These are phyloP conservation scores for Antrodiella citrinella DNA, from an alignment of 768 basidiomycete genomes.

Conservation along the genomic window DNA sequence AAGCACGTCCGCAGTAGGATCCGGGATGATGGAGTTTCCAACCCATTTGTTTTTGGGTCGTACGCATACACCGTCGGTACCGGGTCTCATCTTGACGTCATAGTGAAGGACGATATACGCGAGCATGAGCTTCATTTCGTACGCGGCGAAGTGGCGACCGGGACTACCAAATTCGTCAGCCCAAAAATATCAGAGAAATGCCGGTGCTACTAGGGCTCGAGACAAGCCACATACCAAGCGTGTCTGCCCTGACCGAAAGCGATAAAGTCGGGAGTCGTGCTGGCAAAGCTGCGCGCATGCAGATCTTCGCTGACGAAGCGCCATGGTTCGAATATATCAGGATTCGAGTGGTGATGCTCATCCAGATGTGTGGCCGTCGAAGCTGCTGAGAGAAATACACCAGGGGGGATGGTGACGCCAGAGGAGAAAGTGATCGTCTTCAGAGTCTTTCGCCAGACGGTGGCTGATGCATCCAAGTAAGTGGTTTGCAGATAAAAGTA, in stretches of 20 bases:
- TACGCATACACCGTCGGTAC: slow-evolving; percentile 4
- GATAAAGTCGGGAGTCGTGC: slow-evolving; percentile 23
- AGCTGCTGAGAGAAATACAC: slow-evolving; percentile 28
- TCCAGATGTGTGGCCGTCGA: slow-evolving; percentile 29
- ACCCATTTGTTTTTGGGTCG: slow-evolving; percentile 16
- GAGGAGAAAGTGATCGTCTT: slow-evolving; percentile 23
- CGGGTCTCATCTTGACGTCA: slow-evolving; percentile 16
- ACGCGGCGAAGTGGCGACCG: slow-evolving; percentile 19
- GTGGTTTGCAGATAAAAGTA: too few relatives aligned
- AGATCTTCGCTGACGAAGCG: slow-evolving; percentile 27
- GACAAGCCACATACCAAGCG: slow-evolving; percentile 14
- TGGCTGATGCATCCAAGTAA: too few relatives aligned
- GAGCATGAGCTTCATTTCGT: slow-evolving; percentile 18
- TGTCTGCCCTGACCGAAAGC: slow-evolving; percentile 18
- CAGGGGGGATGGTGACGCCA: slow-evolving; percentile 28
- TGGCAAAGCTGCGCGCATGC: slow-evolving; percentile 15
- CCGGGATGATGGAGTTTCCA: slow-evolving; percentile 12
- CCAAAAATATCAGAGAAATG: not conserved
- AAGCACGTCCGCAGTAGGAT: slow-evolving; percentile 16
- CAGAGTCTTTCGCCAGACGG: slow-evolving; percentile 16
- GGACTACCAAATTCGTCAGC: too few relatives aligned
- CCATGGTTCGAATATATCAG: slow-evolving; percentile 31
- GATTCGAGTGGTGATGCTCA: slow-evolving; percentile 31
- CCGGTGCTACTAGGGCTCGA: too few relatives aligned
- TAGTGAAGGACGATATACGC: slow-evolving; percentile 17